These are phyloP conservation scores for Mortierella polycephala DNA, from an alignment of 371 early-diverging fungal species.

Conservation along the genomic window DNA sequence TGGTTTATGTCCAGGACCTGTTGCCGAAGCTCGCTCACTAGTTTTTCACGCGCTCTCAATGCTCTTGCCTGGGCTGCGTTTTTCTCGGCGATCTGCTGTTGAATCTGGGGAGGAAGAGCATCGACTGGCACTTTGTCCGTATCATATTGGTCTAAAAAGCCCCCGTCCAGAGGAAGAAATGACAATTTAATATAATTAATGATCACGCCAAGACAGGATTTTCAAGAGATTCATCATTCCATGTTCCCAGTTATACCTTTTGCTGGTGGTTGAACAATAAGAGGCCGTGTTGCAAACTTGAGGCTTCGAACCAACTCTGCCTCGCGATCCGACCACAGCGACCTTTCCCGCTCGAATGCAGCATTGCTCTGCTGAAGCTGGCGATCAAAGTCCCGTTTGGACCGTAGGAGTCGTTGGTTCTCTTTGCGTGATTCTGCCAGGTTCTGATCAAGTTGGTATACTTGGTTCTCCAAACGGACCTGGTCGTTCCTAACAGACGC, in stretches of 20 bases:
- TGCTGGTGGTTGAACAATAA: slow-evolving; percentile 53
- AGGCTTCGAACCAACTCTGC: slow-evolving; percentile 53
- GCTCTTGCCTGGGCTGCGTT: slow-evolving; percentile 46
- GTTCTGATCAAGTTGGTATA: slow-evolving; percentile 56
- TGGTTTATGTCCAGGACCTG: slow-evolving; percentile 32
- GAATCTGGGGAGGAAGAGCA: slow-evolving; percentile 34
- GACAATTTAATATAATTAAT: background rate
- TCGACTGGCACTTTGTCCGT: slow-evolving; percentile 16
- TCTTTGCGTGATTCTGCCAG: slow-evolving; percentile 49
- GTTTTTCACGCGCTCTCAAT: slow-evolving; percentile 36
- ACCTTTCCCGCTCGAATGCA: slow-evolving; percentile 56
- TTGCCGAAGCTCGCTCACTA: slow-evolving; percentile 31
- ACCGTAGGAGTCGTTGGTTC: slow-evolving; percentile 51
- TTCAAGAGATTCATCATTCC: background rate
- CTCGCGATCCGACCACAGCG: slow-evolving; percentile 55
- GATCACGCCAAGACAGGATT: background rate
- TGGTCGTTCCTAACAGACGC: slow-evolving; percentile 54
- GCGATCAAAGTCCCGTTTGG: slow-evolving; percentile 50
- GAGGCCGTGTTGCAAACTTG: slow-evolving; percentile 51
- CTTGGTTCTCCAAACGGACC: slow-evolving; percentile 57
- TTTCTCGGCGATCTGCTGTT: slow-evolving; percentile 49
- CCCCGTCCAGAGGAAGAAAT: too few relatives aligned
- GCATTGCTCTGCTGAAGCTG: slow-evolving; percentile 43
- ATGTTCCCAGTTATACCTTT: slow-evolving; percentile 25
- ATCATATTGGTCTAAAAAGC: slow-evolving; percentile 6